Percentiles rank a stretch among this genome's conserved stretches.
These are phyloP conservation scores for Ilyonectria destructans DNA, from an alignment of 2,329 filamentous ascomycete species.

Conservation along the genomic window DNA sequence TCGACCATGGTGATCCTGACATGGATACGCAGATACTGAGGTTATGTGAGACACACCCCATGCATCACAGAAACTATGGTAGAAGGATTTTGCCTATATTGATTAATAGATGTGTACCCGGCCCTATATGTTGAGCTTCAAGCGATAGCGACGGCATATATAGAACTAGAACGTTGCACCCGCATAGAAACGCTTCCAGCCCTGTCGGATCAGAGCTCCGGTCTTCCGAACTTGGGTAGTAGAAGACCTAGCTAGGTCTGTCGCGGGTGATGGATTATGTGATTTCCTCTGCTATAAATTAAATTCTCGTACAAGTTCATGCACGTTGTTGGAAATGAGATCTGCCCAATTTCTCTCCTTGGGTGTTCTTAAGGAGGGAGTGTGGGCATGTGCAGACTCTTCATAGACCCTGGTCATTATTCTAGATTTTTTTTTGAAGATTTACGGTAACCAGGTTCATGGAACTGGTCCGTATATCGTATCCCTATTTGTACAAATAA, in stretches of 20 bases:
- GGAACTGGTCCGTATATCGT: no score
- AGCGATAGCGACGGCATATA: not conserved
- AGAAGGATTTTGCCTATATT: not conserved
- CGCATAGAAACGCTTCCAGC: constrained; percentile 24
- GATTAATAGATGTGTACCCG: not conserved
- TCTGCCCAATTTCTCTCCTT: not conserved
- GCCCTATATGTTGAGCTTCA: not conserved
- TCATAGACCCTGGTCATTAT: no score
- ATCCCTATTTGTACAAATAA: not conserved
- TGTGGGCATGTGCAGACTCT: not conserved
- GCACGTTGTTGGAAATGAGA: no score
- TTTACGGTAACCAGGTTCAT: no score
- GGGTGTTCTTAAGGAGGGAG: not conserved
- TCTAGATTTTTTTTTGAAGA: no score
- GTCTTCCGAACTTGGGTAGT: constrained; percentile 29
- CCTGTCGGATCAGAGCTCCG: constrained; percentile 35
- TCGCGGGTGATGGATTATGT: not conserved
- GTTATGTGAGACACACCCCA: no score
- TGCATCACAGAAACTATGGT: no score
- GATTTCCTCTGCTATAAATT: not conserved
- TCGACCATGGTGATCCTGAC: not conserved
- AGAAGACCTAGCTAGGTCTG: not conserved
- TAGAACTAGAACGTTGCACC: not conserved
- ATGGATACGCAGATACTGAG: no score
- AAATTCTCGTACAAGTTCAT: not conserved